Evolutionary conservation across 2,329 filamentous ascomycete species (phyloP), one percentile per base, ranked within the genome.

Genomic region (Ophiostoma australiae): DNA sequence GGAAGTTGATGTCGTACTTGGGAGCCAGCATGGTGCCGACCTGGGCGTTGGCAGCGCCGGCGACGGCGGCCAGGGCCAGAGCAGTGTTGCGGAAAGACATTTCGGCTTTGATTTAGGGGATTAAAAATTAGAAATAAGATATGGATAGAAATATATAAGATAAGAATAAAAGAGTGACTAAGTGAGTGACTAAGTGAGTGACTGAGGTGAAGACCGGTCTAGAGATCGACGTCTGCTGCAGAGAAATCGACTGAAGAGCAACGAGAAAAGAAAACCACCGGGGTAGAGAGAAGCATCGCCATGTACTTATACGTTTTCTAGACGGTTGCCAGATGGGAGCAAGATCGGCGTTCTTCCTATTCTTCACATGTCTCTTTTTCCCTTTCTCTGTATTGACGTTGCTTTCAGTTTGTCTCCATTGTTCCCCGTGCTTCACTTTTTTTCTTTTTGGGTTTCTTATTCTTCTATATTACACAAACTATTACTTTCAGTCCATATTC

Each of bases 1-100:
- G 68, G 31, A 72, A 72, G 52, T 72, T 72, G 55, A 79, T 74
- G 55, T 76, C 73, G 63, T 76, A 76, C 13, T 75, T 70, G 5
- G 77, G 77, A n/a, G 75, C 70, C 70, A 77, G 44, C 65, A 70
- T 65, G 8, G 70, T 72, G 20, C 74, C 76, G 58, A 73, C 71
- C 67, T 72, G 71, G 17, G 74, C 75, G 44, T 68, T 63, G 58
- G 70, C 73, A 27, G 69, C 55, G 48, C 72, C 72, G 55, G 71
- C 75, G n/a, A 71, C 67, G 7, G 71, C 73, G 58, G 75, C 39
- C 3, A 75, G 41, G 58, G 67, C 70, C 65, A 71, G 27, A 4
- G 70, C n/a, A 7, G 68, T n/a, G 27, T 20, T 37, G 37, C n/a
- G 66, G 37, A 70, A 17, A 11, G 52, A 66, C 69, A 68, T 68